A percentile compares a stretch with the other conserved stretches of the same genome.
phyloP scores from a whole-genome alignment of 2,329 filamentous ascomycete genomes.

The Tolypocladium tundrense region DNA sequence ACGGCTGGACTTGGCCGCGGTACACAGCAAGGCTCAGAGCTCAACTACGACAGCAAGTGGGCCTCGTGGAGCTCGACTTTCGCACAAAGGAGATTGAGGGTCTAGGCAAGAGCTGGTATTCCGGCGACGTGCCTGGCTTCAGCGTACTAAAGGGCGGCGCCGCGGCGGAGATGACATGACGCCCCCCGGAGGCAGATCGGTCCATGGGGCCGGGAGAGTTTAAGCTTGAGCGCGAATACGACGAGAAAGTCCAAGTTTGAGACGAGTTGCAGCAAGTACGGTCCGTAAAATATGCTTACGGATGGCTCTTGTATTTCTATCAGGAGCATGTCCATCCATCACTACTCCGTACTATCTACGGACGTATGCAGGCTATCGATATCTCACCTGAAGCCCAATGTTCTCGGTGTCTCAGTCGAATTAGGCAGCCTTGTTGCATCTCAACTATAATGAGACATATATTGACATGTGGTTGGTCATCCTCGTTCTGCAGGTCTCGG shows the following conservation, averaged over 20 bases:
- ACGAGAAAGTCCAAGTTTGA: neutral
- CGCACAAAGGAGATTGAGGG: slow-evolving; percentile 11
- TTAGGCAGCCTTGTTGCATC: no score
- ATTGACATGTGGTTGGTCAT: no score
- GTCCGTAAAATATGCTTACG: no score
- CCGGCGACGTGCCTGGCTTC: slow-evolving; percentile 24
- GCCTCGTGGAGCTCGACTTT: slow-evolving; percentile 17
- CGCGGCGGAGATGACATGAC: slow-evolving; percentile 24
- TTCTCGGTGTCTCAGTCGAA: no score
- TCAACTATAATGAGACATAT: no score
- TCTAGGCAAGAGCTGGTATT: slow-evolving; percentile 15
- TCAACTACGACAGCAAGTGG: slow-evolving; percentile 26
- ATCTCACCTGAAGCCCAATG: no score
- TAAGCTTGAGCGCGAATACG: slow-evolving; percentile 16
- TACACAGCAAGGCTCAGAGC: slow-evolving; percentile 24
- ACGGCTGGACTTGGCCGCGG: slow-evolving; percentile 32
- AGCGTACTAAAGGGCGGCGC: slow-evolving; percentile 18
- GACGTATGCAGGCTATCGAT: no score
- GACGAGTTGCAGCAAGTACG: neutral
- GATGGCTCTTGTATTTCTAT: no score
- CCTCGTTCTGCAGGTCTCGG: no score
- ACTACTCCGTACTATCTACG: no score
- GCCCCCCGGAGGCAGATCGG: slow-evolving; percentile 22
- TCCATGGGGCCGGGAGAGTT: slow-evolving; percentile 14
- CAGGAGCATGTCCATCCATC: no score